phyloP scores from a whole-genome alignment of 495 filamentous ascomycete genomes.

The Neurospora tetrasperma region DNA sequence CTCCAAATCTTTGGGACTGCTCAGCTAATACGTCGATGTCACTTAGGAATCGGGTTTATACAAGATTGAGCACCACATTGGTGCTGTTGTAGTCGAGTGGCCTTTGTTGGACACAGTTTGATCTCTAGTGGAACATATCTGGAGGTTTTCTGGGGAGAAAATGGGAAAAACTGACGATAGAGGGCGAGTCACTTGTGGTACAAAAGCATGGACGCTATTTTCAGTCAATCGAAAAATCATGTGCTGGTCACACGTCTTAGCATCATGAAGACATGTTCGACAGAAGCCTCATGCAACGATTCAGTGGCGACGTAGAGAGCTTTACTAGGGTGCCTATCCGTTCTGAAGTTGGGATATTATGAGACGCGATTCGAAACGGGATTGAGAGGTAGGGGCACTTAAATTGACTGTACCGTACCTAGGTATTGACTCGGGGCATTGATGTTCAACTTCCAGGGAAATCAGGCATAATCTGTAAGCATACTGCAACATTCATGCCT shows the following conservation, averaged over 20 bases:
- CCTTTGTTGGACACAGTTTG: not conserved
- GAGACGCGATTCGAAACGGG: too few relatives aligned
- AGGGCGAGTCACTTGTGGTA: not conserved
- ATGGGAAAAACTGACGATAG: not conserved
- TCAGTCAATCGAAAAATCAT: not conserved
- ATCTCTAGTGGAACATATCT: not conserved
- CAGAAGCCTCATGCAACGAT: not conserved
- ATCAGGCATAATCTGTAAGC: too few relatives aligned
- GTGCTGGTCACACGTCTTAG: not conserved
- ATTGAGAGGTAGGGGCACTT: too few relatives aligned
- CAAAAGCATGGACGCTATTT: not conserved
- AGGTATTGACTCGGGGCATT: too few relatives aligned
- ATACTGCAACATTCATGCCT: too few relatives aligned
- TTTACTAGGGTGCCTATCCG: not conserved
- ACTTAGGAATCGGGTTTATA: not conserved
- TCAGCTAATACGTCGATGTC: not conserved
- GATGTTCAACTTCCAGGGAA: too few relatives aligned
- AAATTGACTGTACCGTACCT: too few relatives aligned
- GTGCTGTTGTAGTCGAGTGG: not conserved
- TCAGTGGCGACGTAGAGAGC: not conserved
- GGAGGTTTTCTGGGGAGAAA: not conserved
- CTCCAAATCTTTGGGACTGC: not conserved
- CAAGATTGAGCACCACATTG: not conserved
- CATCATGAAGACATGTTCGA: not conserved
- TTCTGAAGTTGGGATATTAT: not conserved